phyloP scores from a whole-genome alignment of 352 stramenopile genomes.

The Globisporangium rhizosaccharum region DNA sequence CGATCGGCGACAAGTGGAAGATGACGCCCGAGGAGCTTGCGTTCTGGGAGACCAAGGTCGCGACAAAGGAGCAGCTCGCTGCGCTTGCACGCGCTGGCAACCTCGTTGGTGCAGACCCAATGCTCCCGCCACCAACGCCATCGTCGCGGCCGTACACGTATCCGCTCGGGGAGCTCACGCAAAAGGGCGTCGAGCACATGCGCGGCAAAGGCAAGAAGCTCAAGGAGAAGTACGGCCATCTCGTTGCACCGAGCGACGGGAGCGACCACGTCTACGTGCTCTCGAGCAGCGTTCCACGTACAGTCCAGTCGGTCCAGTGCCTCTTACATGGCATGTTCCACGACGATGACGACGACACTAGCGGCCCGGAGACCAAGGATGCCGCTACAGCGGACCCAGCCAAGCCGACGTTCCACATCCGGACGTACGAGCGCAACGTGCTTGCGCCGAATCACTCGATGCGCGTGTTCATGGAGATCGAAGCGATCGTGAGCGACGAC shows the following conservation, averaged over 20 bases:
- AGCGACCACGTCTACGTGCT: slow-evolving; percentile 67
- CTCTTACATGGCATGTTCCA: slow-evolving; percentile 71
- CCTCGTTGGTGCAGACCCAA: slow-evolving; percentile 38
- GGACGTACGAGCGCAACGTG: slow-evolving; percentile 60
- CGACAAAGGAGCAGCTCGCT: slow-evolving; percentile 43
- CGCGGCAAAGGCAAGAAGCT: slow-evolving; percentile 47
- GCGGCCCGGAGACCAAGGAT: neutral
- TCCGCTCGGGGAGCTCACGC: slow-evolving; percentile 56
- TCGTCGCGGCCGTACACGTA: slow-evolving; percentile 32
- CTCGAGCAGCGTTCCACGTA: slow-evolving; percentile 69
- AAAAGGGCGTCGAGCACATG: slow-evolving; percentile 71
- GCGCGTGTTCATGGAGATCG: slow-evolving; percentile 69
- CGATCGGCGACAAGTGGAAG: slow-evolving; percentile 43
- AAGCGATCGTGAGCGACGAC: slow-evolving; percentile 57
- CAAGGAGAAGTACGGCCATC: slow-evolving; percentile 34
- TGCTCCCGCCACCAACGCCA: slow-evolving; percentile 35
- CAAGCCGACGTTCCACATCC: slow-evolving; percentile 44
- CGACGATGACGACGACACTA: slow-evolving; percentile 13
- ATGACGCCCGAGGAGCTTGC: slow-evolving; percentile 48
- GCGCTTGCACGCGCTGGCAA: slow-evolving; percentile 39
- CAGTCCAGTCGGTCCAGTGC: slow-evolving; percentile 73
- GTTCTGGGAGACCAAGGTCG: slow-evolving; percentile 58
- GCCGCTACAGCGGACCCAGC: neutral
- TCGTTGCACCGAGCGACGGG: slow-evolving; percentile 25
- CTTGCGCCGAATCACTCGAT: slow-evolving; percentile 54